These are phyloP conservation scores for Colletotrichum trifolii DNA, from an alignment of 2,329 filamentous ascomycete genomes.

Conservation along the genomic window DNA sequence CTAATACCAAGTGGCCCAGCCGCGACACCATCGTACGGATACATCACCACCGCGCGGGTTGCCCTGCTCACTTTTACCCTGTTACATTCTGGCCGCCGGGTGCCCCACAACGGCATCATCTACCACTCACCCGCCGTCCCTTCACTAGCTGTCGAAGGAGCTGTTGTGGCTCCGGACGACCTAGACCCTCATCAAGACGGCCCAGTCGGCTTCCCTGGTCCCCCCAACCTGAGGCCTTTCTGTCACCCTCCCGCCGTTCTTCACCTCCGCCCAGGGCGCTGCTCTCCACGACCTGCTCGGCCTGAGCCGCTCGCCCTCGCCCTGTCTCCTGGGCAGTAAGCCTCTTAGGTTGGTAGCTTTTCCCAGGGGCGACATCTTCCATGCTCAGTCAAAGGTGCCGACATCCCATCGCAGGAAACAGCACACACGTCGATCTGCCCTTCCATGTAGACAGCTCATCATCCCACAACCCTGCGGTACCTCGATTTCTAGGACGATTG, in stretches of 20 bases:
- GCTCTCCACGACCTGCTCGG: neutral
- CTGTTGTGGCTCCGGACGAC: constrained; percentile 29
- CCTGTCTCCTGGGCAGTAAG: too few relatives aligned
- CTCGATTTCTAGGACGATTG: too few relatives aligned
- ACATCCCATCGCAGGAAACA: too few relatives aligned
- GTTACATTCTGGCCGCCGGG: constrained; percentile 12
- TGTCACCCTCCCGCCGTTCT: constrained; percentile 2
- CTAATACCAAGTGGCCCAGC: constrained; percentile 27
- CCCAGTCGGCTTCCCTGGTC: constrained; percentile 12
- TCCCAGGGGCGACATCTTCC: too few relatives aligned
- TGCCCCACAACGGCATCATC: constrained; percentile 32
- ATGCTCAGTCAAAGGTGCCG: neutral
- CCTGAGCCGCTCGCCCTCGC: too few relatives aligned
- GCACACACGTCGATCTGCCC: too few relatives aligned
- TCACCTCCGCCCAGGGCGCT: neutral
- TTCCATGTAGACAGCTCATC: too few relatives aligned
- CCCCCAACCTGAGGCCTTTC: constrained; percentile 8
- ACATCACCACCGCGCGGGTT: constrained; percentile 24
- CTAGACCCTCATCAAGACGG: constrained; percentile 18
- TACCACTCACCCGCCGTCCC: neutral
- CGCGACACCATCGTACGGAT: constrained; percentile 19
- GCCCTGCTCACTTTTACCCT: constrained; percentile 13
- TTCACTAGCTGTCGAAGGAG: constrained; percentile 3
- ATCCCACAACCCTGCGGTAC: too few relatives aligned
- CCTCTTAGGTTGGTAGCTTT: too few relatives aligned